Conservation (phyloP, 352 stramenopile genomes). For the Phytopythium chamaehyphon region DNA sequence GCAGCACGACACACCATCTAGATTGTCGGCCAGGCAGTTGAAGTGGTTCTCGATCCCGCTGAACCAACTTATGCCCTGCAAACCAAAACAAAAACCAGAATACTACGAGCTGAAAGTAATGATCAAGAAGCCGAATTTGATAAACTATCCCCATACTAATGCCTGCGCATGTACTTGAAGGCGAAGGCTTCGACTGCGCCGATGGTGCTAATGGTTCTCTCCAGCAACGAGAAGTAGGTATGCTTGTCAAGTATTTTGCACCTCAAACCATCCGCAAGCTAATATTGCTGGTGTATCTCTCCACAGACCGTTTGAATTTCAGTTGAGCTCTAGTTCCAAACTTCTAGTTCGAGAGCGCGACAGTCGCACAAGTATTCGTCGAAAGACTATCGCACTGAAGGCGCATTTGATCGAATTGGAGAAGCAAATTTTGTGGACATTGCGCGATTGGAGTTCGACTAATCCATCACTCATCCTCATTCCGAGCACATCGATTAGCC, state of each 20-base stretch:
- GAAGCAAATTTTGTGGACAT: slow-evolving; percentile 43
- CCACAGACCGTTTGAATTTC: slow-evolving; percentile 33
- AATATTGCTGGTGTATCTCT: slow-evolving; percentile 1
- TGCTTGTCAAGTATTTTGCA: not conserved
- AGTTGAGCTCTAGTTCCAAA: slow-evolving; percentile 45
- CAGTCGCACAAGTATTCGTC: slow-evolving; percentile 17
- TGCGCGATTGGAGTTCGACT: slow-evolving; percentile 20
- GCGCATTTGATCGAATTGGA: slow-evolving; percentile 37
- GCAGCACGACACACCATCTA: not conserved
- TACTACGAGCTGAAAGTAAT: slow-evolving; percentile 45
- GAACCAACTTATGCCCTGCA: slow-evolving; percentile 26
- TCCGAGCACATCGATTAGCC: slow-evolving; percentile 33
- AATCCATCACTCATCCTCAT: slow-evolving; percentile 33
- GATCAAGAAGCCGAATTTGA: not conserved
- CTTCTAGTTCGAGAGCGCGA: slow-evolving; percentile 33
- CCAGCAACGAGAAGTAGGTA: slow-evolving; percentile 43
- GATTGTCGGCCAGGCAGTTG: slow-evolving; percentile 3
- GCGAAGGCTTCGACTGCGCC: slow-evolving; percentile 29
- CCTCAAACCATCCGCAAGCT: not conserved
- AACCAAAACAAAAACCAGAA: slow-evolving; percentile 20
- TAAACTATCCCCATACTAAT: too few relatives aligned
- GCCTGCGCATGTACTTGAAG: slow-evolving; percentile 4
- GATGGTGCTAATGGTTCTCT: slow-evolving; percentile 42
- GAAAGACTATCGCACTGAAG: slow-evolving; percentile 24
- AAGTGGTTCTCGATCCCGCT: slow-evolving; percentile 34